Base-by-base conservation (phyloP, 805 yeast genomes). In the Candida xiaguanensis region DNA sequence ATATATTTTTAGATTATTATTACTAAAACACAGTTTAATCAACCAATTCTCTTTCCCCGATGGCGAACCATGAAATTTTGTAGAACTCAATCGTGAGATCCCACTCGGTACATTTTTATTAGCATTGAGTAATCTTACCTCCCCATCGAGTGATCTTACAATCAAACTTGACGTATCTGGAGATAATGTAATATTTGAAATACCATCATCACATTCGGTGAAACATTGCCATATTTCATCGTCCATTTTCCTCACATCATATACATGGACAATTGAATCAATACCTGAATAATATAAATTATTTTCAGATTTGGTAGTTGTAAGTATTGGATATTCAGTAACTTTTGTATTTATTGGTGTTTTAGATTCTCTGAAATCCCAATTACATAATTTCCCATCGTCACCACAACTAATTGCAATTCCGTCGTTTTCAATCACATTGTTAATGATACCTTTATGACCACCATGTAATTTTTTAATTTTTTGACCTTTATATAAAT, bases 341-440 rank as follows among this genome's bases (percentile, higher is more conserved):
- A 61, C 55, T 39, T 78, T 59, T 7, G 48, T 50, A 2, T 55
- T 46, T 1, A 71, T 61, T 2, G 73, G 63, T 2, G 50, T 48
- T 47, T 76, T 81, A 5, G 4, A 3, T n/a, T 72, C 65, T 40
- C 88, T 60, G 17, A 66, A 58, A 47, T 86, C 95, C 91, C 91
- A 86, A 1, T 81, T 37, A 7, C 64, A 63, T 1, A 75, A 64
- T 2, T 59, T 43, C 0, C 89, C 87, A 49, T 81, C 88, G 48
- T 86, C 95, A 8, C 81, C 70, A 3, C 77, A 86, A 26, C 85
- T 74, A 8, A 75, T 70, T 1, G 38, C 8, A 3, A 12, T 13
- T 8, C 6, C 22, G 8, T 25, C 32, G 6, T 30, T 26, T 7
- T 60, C 40, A 31, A 64, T 56, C 2, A 85, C 59, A 45, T 80